These are phyloP conservation scores for Fusarium nisikadoi DNA, from an alignment of 2,329 filamentous ascomycete species.

Conservation along the genomic window DNA sequence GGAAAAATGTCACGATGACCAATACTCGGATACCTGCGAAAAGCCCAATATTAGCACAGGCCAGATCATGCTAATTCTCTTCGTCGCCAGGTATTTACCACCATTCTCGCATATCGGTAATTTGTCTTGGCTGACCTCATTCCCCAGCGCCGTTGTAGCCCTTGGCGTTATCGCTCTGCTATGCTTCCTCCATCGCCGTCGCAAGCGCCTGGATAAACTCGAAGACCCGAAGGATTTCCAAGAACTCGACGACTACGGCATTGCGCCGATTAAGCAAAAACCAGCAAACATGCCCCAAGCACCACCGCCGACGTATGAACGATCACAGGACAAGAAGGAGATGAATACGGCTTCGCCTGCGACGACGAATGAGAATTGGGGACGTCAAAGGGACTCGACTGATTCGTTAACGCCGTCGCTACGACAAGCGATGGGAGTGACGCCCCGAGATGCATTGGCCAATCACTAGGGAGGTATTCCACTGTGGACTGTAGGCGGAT, in stretches of 20 bases:
- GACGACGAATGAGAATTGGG: conserved; percentile 14
- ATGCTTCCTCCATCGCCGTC: conserved; percentile 35
- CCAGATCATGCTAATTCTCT: conserved; percentile 24
- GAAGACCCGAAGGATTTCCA: conserved; percentile 41
- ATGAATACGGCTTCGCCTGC: not conserved
- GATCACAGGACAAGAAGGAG: conserved; percentile 13
- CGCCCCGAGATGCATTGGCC: conserved; percentile 32
- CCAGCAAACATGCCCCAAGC: conserved; percentile 24
- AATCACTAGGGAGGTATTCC: conserved; percentile 18
- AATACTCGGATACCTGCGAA: conserved; percentile 37
- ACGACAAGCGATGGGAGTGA: conserved; percentile 38
- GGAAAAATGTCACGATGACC: conserved; percentile 28
- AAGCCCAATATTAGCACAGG: conserved; percentile 33
- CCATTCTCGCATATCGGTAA: not conserved
- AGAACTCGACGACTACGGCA: conserved; percentile 45
- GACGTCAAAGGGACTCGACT: conserved; percentile 22
- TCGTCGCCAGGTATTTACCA: conserved; percentile 22
- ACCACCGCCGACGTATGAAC: conserved; percentile 30
- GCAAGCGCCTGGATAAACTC: conserved; percentile 25
- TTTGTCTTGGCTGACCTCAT: not conserved
- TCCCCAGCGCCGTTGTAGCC: conserved; percentile 16
- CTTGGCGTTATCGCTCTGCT: conserved; percentile 31
- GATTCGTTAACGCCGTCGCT: conserved; percentile 41
- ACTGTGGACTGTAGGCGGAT: not conserved
- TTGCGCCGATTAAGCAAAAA: conserved; percentile 10